A percentile compares a stretch with the other conserved stretches of the same genome.
These are phyloP conservation scores for Histomonas meleagridis DNA, from an alignment of 208 protist genomes.

Conservation along the genomic window DNA sequence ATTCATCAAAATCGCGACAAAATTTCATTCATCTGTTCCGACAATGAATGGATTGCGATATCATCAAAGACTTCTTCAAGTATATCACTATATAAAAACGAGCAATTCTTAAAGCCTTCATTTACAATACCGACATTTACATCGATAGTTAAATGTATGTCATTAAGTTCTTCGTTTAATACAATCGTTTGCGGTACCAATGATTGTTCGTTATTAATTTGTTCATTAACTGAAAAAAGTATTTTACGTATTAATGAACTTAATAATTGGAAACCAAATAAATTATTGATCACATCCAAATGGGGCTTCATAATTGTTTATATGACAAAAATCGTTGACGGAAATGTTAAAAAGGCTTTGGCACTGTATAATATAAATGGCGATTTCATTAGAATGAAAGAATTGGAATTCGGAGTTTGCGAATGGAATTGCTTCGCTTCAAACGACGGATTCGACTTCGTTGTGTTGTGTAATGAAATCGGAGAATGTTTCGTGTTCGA, in stretches of 20 bases:
- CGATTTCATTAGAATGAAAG: not conserved
- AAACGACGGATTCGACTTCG: not conserved
- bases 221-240: not conserved
- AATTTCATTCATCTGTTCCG: no score
- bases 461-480: not conserved
- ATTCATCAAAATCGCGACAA: no score
- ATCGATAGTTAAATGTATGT: not conserved
- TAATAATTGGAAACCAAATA: not conserved
- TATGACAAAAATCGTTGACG: not conserved
- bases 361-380: not conserved
- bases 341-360: not conserved
- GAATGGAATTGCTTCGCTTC: not conserved
- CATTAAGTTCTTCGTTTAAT: not conserved
- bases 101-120: no score
- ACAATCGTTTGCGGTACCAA: not conserved
- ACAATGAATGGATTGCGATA: no score
- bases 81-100: no score
- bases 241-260: not conserved
- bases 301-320: conserved; percentile 5
- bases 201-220: not conserved
- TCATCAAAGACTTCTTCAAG: no score
- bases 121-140: no score
- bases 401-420: not conserved
- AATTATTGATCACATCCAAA: not conserved
- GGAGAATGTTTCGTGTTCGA: not conserved